Evolutionary conservation across 164 flowering plant species (phyloP).

Genomic region (Aristolochia californica): DNA sequence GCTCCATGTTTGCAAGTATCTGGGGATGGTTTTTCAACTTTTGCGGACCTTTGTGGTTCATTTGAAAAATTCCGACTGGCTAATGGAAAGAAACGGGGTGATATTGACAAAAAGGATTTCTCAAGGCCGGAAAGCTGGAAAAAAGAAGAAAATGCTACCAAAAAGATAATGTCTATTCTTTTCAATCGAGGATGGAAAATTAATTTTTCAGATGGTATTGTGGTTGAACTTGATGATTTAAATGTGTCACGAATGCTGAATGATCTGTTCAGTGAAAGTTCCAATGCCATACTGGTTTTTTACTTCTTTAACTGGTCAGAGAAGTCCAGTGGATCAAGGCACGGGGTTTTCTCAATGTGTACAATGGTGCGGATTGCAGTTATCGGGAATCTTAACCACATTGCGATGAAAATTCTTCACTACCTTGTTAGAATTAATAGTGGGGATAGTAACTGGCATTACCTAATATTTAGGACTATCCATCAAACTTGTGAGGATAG

Average conservation of each 20-base stretch:
- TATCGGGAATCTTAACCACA: slow-evolving; percentile 32
- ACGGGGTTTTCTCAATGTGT: slow-evolving; percentile 21
- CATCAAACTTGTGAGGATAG: slow-evolving; percentile 15
- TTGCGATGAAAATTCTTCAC: slow-evolving; percentile 24
- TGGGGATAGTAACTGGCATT: slow-evolving; percentile 12
- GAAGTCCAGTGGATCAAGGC: slow-evolving; percentile 12
- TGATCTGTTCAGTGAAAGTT: slow-evolving; percentile 24
- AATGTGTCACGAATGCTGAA: slow-evolving; percentile 24
- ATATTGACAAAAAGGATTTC: neutral
- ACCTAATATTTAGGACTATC: slow-evolving; percentile 16
- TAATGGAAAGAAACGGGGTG: neutral
- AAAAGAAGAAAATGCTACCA: slow-evolving; percentile 6
- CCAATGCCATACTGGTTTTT: slow-evolving; percentile 26
- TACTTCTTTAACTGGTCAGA: slow-evolving; percentile 38
- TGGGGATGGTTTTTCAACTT: slow-evolving; percentile 1
- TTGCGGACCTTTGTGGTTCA: slow-evolving; percentile 2
- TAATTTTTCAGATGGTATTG: slow-evolving; percentile 6
- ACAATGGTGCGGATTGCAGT: slow-evolving; percentile 35
- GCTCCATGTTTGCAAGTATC: slow-evolving; percentile 3
- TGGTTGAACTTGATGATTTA: slow-evolving; percentile 12
- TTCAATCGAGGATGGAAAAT: slow-evolving; percentile 21
- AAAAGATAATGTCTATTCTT: slow-evolving; percentile 17
- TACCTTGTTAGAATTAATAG: slow-evolving; percentile 12
- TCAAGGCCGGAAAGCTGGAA: neutral
- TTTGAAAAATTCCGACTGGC: neutral